Evolutionary conservation across 2,329 filamentous ascomycete genomes (phyloP).

Genomic region (Paraphoma chrysanthemicola): DNA sequence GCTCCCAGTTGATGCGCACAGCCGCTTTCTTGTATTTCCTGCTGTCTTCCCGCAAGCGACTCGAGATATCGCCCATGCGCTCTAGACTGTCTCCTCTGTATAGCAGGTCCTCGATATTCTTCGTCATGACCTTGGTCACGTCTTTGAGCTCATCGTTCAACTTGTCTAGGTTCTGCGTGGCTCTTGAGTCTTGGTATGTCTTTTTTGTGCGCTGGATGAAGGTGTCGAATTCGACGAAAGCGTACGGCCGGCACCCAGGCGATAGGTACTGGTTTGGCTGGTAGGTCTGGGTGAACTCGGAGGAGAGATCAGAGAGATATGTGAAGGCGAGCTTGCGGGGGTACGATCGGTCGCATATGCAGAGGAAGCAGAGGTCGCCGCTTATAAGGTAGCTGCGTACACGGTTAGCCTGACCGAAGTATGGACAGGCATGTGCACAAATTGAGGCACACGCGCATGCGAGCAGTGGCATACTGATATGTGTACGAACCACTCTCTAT

Average conservation of each 20-base stretch:
- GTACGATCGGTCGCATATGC: conserved; percentile 92
- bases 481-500: conserved; percentile 87
- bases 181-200: conserved; percentile 91
- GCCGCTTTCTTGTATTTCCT: conserved; percentile 93
- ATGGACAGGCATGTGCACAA: neutral
- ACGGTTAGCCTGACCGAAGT: conserved; percentile 10
- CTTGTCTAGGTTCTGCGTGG: conserved; percentile 90
- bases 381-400: conserved; percentile 78
- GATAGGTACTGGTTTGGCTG: conserved; percentile 74
- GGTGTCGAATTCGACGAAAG: conserved; percentile 97
- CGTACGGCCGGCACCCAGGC: conserved; percentile 83
- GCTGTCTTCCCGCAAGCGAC: conserved; percentile 85
- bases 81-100: conserved; percentile 95
- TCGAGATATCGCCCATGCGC: conserved; percentile 95
- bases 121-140: conserved; percentile 99
- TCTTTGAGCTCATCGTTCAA: conserved; percentile 97
- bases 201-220: conserved; percentile 94
- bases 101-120: conserved; percentile 97
- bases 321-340: conserved; percentile 98
- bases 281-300: conserved; percentile 91
- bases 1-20: conserved; percentile 96
- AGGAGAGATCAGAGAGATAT: conserved; percentile 89
- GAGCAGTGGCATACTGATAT: conserved; percentile 71
- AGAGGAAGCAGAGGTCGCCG: conserved; percentile 85
- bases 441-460: too few relatives aligned